Percentiles rank a stretch among this genome's conserved stretches.
Conservation (phyloP, 2,329 filamentous ascomycete species). For the Botrytis paeoniae region DNA sequence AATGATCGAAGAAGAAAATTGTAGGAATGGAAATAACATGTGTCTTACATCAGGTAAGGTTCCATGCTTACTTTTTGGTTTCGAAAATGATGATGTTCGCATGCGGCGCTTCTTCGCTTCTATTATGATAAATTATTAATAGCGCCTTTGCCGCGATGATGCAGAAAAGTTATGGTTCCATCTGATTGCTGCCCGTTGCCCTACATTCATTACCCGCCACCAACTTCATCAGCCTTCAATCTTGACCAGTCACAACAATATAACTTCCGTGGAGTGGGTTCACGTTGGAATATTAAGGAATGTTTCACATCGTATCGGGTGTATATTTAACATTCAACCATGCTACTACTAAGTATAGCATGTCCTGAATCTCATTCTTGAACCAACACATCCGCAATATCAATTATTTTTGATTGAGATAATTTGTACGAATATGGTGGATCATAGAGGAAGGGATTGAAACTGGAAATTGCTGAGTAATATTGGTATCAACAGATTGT, state of each 20-base stretch:
- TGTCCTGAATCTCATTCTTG: background rate
- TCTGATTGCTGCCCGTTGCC: background rate
- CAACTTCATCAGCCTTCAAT: constrained; percentile 13
- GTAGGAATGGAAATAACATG: background rate
- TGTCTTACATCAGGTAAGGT: constrained; percentile 14
- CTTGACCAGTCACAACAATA: background rate
- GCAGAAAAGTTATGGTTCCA: background rate
- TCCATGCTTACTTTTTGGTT: constrained; percentile 9
- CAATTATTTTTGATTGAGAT: background rate
- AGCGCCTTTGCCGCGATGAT: background rate
- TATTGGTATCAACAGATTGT: background rate
- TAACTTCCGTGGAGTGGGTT: background rate
- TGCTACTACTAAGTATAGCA: background rate
- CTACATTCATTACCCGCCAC: no score
- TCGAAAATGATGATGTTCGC: background rate
- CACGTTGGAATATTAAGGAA: background rate
- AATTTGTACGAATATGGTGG: background rate
- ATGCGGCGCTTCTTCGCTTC: background rate
- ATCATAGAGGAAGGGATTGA: no score
- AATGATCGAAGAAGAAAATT: background rate
- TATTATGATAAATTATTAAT: background rate
- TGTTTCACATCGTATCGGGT: background rate
- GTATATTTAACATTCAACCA: background rate
- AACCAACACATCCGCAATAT: background rate
- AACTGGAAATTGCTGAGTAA: background rate